A percentile compares a stretch with the other conserved stretches of the same genome.
These are phyloP conservation scores for Mycena latifolia DNA, from an alignment of 768 basidiomycete genomes.

Conservation along the genomic window DNA sequence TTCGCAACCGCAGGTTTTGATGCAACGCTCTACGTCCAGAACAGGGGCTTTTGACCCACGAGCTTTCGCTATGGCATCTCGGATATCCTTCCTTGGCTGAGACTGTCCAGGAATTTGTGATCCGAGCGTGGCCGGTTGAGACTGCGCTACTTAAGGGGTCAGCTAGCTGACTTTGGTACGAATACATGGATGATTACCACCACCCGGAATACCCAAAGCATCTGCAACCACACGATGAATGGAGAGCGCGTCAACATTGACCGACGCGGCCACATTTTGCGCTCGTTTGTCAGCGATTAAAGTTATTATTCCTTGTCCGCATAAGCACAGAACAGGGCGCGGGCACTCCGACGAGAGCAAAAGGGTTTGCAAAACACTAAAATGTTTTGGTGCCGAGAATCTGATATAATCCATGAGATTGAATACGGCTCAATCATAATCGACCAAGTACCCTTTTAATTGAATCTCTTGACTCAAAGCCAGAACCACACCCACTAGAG, in stretches of 20 bases:
- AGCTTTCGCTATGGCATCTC: conserved; percentile 66
- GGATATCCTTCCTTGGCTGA: conserved; percentile 69
- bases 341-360: conserved; percentile 76
- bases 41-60: conserved; percentile 72
- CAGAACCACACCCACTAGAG: conserved; percentile 79
- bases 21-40: conserved; percentile 75
- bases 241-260: conserved; percentile 16
- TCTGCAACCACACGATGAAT: conserved; percentile 37
- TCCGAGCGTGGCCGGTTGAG: conserved; percentile 23
- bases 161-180: conserved; percentile 22
- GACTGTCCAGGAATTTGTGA: conserved; percentile 58
- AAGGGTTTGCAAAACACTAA: conserved; percentile 76
- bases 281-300: conserved; percentile 54
- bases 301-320: conserved; percentile 65
- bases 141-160: conserved; percentile 13
- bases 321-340: conserved; percentile 72
- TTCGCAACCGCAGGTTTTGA: conserved; percentile 68
- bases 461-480: conserved; percentile 73
- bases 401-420: conserved; percentile 46
- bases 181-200: conserved; percentile 47
- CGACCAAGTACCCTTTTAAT: conserved; percentile 57
- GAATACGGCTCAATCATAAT: neutral
- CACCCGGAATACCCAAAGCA: conserved; percentile 50
- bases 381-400: conserved; percentile 59
- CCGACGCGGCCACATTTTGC: conserved; percentile 35